These are phyloP conservation scores for Auriscalpium microsporum DNA, from an alignment of 768 basidiomycete species.

Conservation along the genomic window DNA sequence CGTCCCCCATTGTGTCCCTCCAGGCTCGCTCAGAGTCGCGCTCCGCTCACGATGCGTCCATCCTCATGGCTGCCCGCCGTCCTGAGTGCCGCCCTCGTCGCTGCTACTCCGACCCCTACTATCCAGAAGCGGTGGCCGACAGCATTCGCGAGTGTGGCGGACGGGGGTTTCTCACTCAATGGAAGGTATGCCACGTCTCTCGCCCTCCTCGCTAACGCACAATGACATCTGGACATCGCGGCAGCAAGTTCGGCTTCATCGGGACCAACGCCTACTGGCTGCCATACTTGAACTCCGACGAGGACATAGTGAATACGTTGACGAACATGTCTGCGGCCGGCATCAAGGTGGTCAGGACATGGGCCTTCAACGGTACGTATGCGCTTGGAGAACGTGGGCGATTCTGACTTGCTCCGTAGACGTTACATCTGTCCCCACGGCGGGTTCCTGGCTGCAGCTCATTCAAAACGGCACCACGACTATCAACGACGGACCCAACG, in stretches of 20 bases:
- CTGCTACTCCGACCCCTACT: constrained; percentile 1
- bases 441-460: constrained; percentile 59
- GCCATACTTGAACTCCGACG: constrained; percentile 38
- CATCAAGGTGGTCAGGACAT: constrained; percentile 53
- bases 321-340: constrained; percentile 47
- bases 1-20: not conserved
- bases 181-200: constrained; percentile 3
- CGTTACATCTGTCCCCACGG: constrained; percentile 23
- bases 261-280: constrained; percentile 69
- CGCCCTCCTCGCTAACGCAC: not conserved
- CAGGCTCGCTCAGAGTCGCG: not conserved
- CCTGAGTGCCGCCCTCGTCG: not conserved
- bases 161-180: not conserved
- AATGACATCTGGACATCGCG: not conserved
- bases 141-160: constrained; percentile 1
- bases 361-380: constrained; percentile 61
- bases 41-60: constrained; percentile 2
- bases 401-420: constrained; percentile 3
- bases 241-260: constrained; percentile 28
- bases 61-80: not conserved
- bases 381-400: not conserved
- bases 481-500: constrained; percentile 53
- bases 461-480: constrained; percentile 44
- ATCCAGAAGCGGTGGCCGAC: not conserved
- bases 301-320: constrained; percentile 51